Base-by-base conservation (phyloP, 108 stramenopile genomes). In the Ochromonas danica region DNA sequence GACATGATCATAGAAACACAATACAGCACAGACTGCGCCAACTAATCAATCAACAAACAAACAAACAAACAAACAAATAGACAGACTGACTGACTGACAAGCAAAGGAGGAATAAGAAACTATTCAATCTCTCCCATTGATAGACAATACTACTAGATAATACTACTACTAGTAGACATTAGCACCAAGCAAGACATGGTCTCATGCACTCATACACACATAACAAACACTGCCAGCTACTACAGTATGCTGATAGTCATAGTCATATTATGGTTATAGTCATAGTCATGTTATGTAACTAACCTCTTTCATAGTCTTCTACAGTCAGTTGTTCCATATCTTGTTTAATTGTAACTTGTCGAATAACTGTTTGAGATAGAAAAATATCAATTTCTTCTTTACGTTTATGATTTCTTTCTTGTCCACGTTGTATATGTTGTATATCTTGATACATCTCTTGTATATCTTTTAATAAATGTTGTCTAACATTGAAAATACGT, bases 261-360 rank as follows among this genome's bases (percentile, higher is more conserved):
- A n/a, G n/a, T n/a, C n/a, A n/a, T n/a, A n/a, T n/a, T n/a, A n/a
- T n/a, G n/a, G n/a, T n/a, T n/a, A n/a, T n/a, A n/a, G n/a, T n/a
- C n/a, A n/a, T n/a, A n/a, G n/a, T n/a, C n/a, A n/a, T n/a, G n/a
- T 51, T 14, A 51, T 51, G 22, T 14, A 51, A 51, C 22, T 14
- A 51, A 51, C 45, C 63, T 35, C 31, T 28, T 67, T 67, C 63
- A 36, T 14, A 67, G 31, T 67, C 63, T 67, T 67, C 63, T 36
- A 33, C 10, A 6, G 63, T 67, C 31, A 67, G 25, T 33, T 31
- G 6, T 10, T 28, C 35, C 63, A 67, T 67, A 14, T 67, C 63
- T 28, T 6, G 30, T 67, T 67, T 67, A 6, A 67, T 33, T 28
- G 3, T 67, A 28, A 10, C 63, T 36, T 35, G 6, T 10, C 63